Conservation (phyloP, 73 alveolate species). For the Stentor roeselii region DNA sequence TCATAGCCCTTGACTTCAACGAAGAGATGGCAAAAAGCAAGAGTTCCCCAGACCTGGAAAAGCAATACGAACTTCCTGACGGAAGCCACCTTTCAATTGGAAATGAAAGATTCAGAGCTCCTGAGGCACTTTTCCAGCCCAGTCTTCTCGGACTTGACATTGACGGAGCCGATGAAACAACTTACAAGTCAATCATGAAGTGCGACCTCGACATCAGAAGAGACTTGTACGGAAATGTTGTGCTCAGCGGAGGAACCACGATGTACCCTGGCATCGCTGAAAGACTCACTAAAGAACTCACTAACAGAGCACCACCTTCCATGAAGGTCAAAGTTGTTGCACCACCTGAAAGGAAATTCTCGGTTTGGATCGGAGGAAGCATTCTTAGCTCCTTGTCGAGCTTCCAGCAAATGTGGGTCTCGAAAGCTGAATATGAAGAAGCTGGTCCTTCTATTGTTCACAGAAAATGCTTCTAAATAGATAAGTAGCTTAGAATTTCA, state of each 20-base stretch:
- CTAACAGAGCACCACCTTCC: conserved; percentile 34
- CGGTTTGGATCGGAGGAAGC: conserved; percentile 81
- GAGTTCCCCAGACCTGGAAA: conserved; percentile 33
- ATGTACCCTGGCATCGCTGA: conserved; percentile 71
- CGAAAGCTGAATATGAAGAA: conserved; percentile 96
- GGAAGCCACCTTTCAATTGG: conserved; percentile 68
- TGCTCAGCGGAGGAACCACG: conserved; percentile 85
- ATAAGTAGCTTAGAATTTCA: too few relatives aligned
- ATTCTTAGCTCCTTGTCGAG: conserved; percentile 59
- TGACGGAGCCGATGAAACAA: conserved; percentile 54
- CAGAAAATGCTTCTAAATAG: conserved; percentile 83
- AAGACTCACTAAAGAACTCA: conserved; percentile 63
- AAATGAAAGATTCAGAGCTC: conserved; percentile 47
- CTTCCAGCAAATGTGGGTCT: conserved; percentile 93
- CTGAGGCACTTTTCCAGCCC: conserved; percentile 69
- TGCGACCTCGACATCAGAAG: conserved; percentile 64
- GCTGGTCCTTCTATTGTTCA: conserved; percentile 94
- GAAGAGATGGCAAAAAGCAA: conserved; percentile 24
- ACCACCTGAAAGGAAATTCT: conserved; percentile 70
- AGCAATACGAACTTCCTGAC: conserved; percentile 80
- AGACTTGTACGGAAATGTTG: conserved; percentile 73
- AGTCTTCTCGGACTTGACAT: conserved; percentile 30
- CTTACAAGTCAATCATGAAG: conserved; percentile 61
- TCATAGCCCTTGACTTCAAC: conserved; percentile 52
- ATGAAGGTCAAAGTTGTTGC: conserved; percentile 66